phyloP scores from a whole-genome alignment of 176 grass and related monocot species.

The Microstegium vimineum region DNA sequence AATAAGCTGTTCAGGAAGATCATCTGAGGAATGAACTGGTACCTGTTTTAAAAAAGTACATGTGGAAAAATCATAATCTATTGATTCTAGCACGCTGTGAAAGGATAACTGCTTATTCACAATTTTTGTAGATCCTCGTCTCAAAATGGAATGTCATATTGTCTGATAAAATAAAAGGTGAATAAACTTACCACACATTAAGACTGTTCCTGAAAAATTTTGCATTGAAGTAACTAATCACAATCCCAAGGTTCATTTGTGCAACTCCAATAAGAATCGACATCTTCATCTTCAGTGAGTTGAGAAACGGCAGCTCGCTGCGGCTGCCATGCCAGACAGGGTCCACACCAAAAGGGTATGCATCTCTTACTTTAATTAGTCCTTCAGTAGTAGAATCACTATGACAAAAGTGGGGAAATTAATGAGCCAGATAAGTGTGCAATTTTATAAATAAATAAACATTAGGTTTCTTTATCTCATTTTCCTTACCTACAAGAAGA shows the following conservation, averaged over 20 bases:
- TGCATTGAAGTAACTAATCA: slow-evolving; percentile 93
- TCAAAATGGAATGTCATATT: slow-evolving; percentile 15
- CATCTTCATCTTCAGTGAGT: slow-evolving; percentile 99
- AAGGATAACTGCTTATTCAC: slow-evolving; percentile 3
- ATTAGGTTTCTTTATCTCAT: not conserved
- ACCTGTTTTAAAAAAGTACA: slow-evolving; percentile 44
- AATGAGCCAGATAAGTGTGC: slow-evolving; percentile 17
- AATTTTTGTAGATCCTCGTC: not conserved
- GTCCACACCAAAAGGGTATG: slow-evolving; percentile 95
- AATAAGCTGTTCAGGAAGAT: slow-evolving; percentile 96
- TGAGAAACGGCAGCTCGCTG: slow-evolving; percentile 84
- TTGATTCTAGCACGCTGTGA: not conserved
- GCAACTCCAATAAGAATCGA: slow-evolving; percentile 92
- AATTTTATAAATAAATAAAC: not conserved
- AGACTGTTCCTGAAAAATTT: slow-evolving; percentile 69
- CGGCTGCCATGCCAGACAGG: slow-evolving; percentile 83
- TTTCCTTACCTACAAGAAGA: slow-evolving; percentile 72
- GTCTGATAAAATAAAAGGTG: not conserved
- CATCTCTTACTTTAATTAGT: slow-evolving; percentile 55
- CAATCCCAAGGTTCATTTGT: slow-evolving; percentile 97
- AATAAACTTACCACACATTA: slow-evolving; percentile 71
- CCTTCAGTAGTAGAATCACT: slow-evolving; percentile 74
- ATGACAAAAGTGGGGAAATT: not conserved
- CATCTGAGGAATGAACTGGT: slow-evolving; percentile 79
- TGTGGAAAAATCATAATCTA: slow-evolving; percentile 17